phyloP scores from a whole-genome alignment of 148 eudicot genomes.

The Rhododendron griersonianum region DNA sequence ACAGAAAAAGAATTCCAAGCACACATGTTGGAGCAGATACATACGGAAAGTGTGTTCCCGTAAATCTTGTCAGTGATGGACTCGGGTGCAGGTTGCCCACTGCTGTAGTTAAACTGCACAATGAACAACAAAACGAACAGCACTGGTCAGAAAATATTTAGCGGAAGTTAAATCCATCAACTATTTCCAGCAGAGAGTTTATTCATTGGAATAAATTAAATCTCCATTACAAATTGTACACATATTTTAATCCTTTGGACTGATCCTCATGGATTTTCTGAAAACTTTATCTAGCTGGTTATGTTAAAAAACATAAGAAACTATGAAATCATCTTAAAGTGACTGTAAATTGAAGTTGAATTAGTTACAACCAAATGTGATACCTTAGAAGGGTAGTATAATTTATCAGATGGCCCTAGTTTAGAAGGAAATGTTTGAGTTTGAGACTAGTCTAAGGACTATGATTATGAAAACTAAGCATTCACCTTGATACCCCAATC shows the following conservation, averaged over 20 bases:
- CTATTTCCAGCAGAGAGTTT: neutral
- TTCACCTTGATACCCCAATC: constrained; percentile 99
- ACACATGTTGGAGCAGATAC: constrained; percentile 19
- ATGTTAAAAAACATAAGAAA: neutral
- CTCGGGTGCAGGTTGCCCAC: constrained; percentile 99
- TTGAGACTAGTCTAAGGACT: neutral
- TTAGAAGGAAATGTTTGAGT: neutral
- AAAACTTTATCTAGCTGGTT: neutral
- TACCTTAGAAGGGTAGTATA: neutral
- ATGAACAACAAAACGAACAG: constrained; percentile 13
- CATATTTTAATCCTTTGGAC: neutral
- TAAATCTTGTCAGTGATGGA: constrained; percentile 98
- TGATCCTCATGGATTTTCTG: neutral
- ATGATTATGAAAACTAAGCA: neutral
- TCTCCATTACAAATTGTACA: neutral
- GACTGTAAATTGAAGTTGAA: neutral
- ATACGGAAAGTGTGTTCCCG: constrained; percentile 93
- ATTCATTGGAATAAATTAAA: neutral
- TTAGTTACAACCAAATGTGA: neutral
- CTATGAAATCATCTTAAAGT: neutral
- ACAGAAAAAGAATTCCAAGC: neutral
- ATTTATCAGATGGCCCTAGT: neutral
- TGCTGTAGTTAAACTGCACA: constrained; percentile 93
- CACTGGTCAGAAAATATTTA: constrained; percentile 9
- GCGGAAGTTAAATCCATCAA: neutral